These are phyloP conservation scores for Eimeria maxima DNA, from an alignment of 169 alveolate genomes.

Conservation along the genomic window DNA sequence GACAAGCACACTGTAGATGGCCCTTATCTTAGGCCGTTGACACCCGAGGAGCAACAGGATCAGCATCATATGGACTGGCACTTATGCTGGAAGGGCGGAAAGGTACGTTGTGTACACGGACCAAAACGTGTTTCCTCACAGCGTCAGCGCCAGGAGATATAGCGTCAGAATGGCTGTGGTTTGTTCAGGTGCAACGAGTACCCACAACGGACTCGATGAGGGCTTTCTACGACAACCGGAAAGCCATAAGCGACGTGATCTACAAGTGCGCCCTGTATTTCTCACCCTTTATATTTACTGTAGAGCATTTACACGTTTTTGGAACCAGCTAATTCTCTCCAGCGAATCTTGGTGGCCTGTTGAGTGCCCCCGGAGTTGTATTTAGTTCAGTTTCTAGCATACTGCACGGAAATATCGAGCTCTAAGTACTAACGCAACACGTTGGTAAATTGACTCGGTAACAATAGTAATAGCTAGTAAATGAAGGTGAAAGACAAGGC, in stretches of 20 bases:
- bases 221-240: slow-evolving; percentile 63
- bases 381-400: neutral
- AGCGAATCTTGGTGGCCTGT: neutral
- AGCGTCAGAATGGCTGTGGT: neutral
- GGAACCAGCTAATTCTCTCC: neutral
- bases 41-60: slow-evolving; percentile 43
- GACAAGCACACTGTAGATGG: slow-evolving; percentile 88
- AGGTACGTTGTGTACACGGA: neutral
- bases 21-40: slow-evolving; percentile 36
- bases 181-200: slow-evolving; percentile 26
- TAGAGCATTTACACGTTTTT: neutral
- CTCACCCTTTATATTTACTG: neutral
- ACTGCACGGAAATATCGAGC: neutral
- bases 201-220: slow-evolving; percentile 75
- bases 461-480: neutral
- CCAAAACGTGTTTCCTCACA: neutral
- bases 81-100: slow-evolving; percentile 79
- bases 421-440: neutral
- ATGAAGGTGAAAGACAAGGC: neutral
- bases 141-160: neutral
- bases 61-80: slow-evolving; percentile 72
- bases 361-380: neutral
- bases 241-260: slow-evolving; percentile 74
- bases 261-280: slow-evolving; percentile 18
- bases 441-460: too few relatives aligned